A percentile compares a stretch with the other conserved stretches of the same genome.
phyloP scores from a whole-genome alignment of 106 monocot genomes.

The Xerophyta viscosa region DNA sequence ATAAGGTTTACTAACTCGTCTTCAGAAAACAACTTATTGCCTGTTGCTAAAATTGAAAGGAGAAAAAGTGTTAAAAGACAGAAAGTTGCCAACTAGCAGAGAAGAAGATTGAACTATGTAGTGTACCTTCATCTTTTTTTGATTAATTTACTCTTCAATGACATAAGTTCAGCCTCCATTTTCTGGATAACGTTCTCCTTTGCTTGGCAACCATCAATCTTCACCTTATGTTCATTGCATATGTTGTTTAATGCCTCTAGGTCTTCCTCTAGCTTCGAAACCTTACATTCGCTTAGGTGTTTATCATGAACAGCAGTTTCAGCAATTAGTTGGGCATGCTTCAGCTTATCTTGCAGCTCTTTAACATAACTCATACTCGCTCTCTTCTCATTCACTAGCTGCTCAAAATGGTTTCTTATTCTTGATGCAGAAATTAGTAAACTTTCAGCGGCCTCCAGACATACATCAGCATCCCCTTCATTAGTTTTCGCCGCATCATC shows the following conservation, averaged over 20 bases:
- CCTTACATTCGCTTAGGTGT: constrained; percentile 26
- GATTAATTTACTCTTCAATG: constrained; percentile 24
- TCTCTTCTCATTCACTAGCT: constrained; percentile 29
- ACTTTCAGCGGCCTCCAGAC: constrained; percentile 26
- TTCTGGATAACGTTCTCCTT: constrained; percentile 29
- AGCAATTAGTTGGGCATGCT: constrained; percentile 35
- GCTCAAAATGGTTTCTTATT: constrained; percentile 22
- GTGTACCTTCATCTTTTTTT: constrained; percentile 42
- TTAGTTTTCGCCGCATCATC: too few relatives aligned
- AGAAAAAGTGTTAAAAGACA: too few relatives aligned
- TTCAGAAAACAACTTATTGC: constrained; percentile 24
- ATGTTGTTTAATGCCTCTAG: constrained; percentile 29
- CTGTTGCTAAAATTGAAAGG: constrained; percentile 27
- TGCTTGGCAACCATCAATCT: constrained; percentile 41
- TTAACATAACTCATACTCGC: constrained; percentile 15
- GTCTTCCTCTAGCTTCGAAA: constrained; percentile 41
- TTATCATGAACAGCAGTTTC: constrained; percentile 35
- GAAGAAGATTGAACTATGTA: neutral
- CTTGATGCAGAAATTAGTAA: constrained; percentile 32
- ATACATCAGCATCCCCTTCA: constrained; percentile 4
- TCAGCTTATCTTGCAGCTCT: constrained; percentile 34
- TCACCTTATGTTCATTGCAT: constrained; percentile 43
- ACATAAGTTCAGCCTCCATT: constrained; percentile 43
- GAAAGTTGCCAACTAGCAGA: too few relatives aligned
- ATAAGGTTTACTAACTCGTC: constrained; percentile 48